Base-by-base conservation (phyloP, 2,329 filamentous ascomycete genomes). In the Fusarium abutilonis region DNA sequence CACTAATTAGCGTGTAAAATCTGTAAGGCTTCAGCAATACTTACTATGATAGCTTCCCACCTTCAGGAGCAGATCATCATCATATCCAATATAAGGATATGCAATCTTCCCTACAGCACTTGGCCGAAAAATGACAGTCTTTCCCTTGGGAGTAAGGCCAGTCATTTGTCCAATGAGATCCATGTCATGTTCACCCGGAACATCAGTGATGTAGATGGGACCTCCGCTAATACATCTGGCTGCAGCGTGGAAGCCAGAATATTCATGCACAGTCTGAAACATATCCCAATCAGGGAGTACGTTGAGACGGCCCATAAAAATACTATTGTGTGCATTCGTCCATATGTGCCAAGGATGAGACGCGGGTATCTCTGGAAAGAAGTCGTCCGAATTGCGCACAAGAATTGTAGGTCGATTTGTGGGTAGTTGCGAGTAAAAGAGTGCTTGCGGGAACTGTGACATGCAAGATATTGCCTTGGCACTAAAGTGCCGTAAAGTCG, bases 261-360 rank as follows among this genome's bases (percentile, higher is more conserved):
- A 96, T 21, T 82, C 78, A 59, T 87, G 84, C 2, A 78, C 77
- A 1, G 86, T 88, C 67, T 89, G 86, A 70, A 89, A 89, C 86
- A 89, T 89, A 65, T 89, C 86, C 85, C 86, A 89, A 74, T 97
- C 93, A 0, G 95, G 94, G 1, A 98, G 77, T 1, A 92, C 86
- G 67, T 97, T 97, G 29, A 98, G 81, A 70, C 95, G 89, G 62
- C 92, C 88, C 2, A 90, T 93, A 13, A 98, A 80, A 1, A 98
- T 81, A 29, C 86, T 83, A 73, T 96, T 97, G 76, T 97, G 91
- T 0, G 94, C 94, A 72, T 98, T 99, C 63, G 89, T 87, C 81
- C 96, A 99, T 32, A 98, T 84, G 74, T 99, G 95, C 94, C 95
- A 99, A 0, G 93, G 86, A 61, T 99, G 95, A 7, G 90, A 92